Evolutionary conservation across 202 grass and related monocot genomes (phyloP), one percentile per base, ranked within the genome.

Genomic region (Bolboschoenoplectus hybrid): DNA sequence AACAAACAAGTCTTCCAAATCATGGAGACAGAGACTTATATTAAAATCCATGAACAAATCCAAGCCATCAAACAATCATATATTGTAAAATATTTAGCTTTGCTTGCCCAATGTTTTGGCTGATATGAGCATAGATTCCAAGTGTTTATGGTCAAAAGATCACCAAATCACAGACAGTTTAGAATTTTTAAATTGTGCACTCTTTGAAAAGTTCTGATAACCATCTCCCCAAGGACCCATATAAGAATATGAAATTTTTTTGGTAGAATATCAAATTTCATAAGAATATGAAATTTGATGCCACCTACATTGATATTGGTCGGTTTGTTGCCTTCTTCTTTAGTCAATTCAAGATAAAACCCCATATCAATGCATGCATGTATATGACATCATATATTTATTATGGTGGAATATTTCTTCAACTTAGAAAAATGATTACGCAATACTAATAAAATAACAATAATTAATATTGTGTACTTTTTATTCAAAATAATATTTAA

Each of bases 121-220:
- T 82, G 17, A 82, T 40, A 47, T 64, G 34, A 82, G 41, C 58
- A 82, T 16, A 75, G 40, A 66, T 65, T 47, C 80, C 39, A 67
- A 66, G 50, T 82, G 80, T 66, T 65, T 32, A 57, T 78, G 13
- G 34, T 52, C 49, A 32, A 26, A n/a, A 50, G 46, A 32, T 19
- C 9, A 78, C 51, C 12, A 77, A 38, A 44, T 13, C 9, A 35
- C 32, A 56, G 13, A 56, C 74, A 17, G 26, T 39, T 51, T 40
- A 78, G 13, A 38, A 2, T 39, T 78, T 26, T 55, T 16, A 77
- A 39, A 56, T 57, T 38, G 50, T 57, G 74, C 74, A 78, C 50
- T 26, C 74, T 57, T 78, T 3, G 51, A 6, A 9, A 2, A 16
- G 38, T 71, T 71, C 9, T 46, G 74, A 55, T 56, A 56, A 77